Evolutionary conservation across 73 alveolate species (phyloP).

Genomic region (Paramecium pentaurelia): DNA sequence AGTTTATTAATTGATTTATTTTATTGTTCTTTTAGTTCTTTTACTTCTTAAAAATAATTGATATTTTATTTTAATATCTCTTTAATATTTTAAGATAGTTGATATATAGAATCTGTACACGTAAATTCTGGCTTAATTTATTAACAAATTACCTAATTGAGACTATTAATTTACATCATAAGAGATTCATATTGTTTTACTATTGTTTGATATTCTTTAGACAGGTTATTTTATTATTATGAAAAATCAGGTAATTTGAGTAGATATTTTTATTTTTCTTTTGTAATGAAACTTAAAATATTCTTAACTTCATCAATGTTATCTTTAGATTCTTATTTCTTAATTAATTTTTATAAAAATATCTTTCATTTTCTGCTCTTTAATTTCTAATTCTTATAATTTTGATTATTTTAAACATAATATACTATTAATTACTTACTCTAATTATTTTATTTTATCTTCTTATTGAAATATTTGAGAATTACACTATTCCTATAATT

Average conservation of each 20-base stretch:
- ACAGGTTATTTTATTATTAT: not conserved
- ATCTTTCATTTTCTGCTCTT: not conserved
- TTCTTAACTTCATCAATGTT: slow-evolving; percentile 17
- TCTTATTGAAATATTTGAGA: not conserved
- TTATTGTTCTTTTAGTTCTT: not conserved
- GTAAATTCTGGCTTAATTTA: not conserved
- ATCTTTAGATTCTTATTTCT: slow-evolving; percentile 9
- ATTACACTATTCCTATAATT: not conserved
- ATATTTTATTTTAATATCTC: not conserved
- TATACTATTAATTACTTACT: not conserved
- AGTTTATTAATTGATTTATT: not conserved
- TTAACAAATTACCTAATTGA: not conserved
- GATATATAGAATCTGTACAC: not conserved
- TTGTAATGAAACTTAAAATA: not conserved
- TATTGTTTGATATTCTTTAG: not conserved
- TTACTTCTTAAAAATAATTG: not conserved
- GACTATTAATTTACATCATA: not conserved
- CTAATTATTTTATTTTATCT: not conserved
- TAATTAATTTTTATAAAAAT: not conserved
- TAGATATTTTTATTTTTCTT: not conserved
- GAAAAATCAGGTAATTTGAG: not conserved
- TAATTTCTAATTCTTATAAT: not conserved
- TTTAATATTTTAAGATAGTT: not conserved
- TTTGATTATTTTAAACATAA: not conserved
- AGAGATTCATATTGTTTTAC: not conserved